These are phyloP conservation scores for Fusarium keratoplasticum DNA, from an alignment of 2,329 filamentous ascomycete genomes.

Conservation along the genomic window DNA sequence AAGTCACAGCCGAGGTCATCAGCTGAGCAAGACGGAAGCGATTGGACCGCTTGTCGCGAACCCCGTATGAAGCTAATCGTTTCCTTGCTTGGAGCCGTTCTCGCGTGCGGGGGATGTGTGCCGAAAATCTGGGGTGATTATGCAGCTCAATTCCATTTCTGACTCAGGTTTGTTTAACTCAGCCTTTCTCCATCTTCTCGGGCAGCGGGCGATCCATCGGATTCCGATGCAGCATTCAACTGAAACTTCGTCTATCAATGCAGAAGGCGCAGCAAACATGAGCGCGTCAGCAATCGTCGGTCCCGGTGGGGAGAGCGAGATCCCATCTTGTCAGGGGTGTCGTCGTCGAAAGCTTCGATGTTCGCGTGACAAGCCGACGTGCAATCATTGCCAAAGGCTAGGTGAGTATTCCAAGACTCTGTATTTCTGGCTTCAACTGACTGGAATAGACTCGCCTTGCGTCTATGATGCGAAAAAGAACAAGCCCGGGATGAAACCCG, in stretches of 20 bases:
- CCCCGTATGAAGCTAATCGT: background rate
- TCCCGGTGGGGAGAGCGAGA: conserved; percentile 9
- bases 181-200: conserved; percentile 12
- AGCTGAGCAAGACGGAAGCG: background rate
- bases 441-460: conserved; percentile 16
- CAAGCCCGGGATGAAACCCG: conserved; percentile 31
- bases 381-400: conserved; percentile 35
- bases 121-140: background rate
- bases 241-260: background rate
- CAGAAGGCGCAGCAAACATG: conserved; percentile 5
- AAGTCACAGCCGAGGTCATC: conserved; percentile 17
- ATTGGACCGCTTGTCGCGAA: conserved; percentile 29
- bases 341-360: conserved; percentile 37
- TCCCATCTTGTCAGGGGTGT: conserved; percentile 38
- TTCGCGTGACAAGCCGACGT: conserved; percentile 33
- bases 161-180: background rate
- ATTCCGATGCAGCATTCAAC: background rate
- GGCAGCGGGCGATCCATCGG: conserved; percentile 30
- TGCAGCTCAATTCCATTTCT: background rate
- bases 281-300: background rate
- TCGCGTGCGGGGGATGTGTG: conserved; percentile 13
- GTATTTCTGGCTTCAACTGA: background rate
- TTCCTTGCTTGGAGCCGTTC: conserved; percentile 1
- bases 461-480: conserved; percentile 31
- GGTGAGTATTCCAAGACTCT: conserved; percentile 2